A percentile compares a stretch with the other conserved stretches of the same genome.
These are phyloP conservation scores for Saccharomycopsis sp. DNA, from an alignment of 805 yeast genomes.

Conservation along the genomic window DNA sequence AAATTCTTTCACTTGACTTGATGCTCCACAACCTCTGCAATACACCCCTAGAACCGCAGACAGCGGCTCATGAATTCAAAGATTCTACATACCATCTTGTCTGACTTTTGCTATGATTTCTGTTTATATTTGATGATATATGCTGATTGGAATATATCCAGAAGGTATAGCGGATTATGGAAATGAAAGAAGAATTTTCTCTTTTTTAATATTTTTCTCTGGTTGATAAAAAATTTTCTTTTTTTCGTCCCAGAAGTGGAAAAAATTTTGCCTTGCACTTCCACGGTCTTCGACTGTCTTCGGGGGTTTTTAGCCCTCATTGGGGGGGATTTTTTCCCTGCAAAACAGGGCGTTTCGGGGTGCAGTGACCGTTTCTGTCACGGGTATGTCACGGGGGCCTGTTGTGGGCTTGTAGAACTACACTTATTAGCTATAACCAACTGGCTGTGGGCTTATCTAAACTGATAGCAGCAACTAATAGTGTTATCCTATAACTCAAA, in stretches of 20 bases:
- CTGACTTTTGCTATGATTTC: background rate
- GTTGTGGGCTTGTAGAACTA: too few species aligned
- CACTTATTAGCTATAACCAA: too few species aligned
- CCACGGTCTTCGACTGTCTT: too few species aligned
- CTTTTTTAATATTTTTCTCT: background rate
- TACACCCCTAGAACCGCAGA: background rate
- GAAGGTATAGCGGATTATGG: background rate
- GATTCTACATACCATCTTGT: slow-evolving; percentile 1
- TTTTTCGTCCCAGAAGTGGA: background rate
- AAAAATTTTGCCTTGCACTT: background rate
- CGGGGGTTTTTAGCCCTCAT: background rate
- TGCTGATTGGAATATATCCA: background rate
- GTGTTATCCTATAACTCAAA: too few species aligned
- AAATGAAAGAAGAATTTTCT: background rate
- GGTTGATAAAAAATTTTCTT: background rate
- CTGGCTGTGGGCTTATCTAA: too few species aligned
- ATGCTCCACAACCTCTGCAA: background rate
- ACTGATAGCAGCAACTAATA: too few species aligned
- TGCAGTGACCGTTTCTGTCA: background rate
- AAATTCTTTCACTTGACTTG: background rate
- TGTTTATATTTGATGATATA: background rate
- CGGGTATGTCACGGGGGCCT: background rate
- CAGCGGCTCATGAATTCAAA: background rate
- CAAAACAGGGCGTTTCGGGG: background rate
- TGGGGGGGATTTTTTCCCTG: background rate